Conservation (phyloP, 2,329 filamentous ascomycete species). For the Annulohypoxylon truncatum region DNA sequence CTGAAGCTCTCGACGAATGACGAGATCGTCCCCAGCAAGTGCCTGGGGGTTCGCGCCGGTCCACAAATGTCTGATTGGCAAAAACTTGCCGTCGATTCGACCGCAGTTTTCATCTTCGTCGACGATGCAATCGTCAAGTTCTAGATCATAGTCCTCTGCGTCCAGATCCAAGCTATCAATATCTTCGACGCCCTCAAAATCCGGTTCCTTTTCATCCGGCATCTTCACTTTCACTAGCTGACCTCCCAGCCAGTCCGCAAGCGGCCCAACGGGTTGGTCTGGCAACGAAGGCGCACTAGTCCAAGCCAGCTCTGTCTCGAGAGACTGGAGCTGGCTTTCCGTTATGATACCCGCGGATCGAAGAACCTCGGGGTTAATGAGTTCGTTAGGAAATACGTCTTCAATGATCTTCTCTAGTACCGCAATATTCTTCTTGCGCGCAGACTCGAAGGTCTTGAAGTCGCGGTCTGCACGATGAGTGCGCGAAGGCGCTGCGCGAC, state of each 20-base stretch:
- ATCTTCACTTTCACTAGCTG: constrained; percentile 53
- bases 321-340: constrained; percentile 69
- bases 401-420: constrained; percentile 57
- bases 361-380: constrained; percentile 68
- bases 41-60: constrained; percentile 48
- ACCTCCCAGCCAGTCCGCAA: constrained; percentile 69
- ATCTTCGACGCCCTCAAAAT: constrained; percentile 48
- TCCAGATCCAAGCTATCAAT: constrained; percentile 70
- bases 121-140: constrained; percentile 52
- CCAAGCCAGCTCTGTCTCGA: constrained; percentile 61
- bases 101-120: constrained; percentile 52
- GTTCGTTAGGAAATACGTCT: constrained; percentile 53
- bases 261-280: constrained; percentile 45
- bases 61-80: constrained; percentile 57
- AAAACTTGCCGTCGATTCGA: constrained; percentile 58
- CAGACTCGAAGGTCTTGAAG: constrained; percentile 45
- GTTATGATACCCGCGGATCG: constrained; percentile 68
- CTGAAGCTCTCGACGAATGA: constrained; percentile 53
- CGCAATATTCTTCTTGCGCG: constrained; percentile 45
- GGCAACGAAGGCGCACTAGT: constrained; percentile 18
- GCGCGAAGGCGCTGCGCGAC: constrained; percentile 35
- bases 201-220: constrained; percentile 40
- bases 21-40: constrained; percentile 43
- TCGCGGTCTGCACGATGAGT: constrained; percentile 37
- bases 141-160: constrained; percentile 61